Evolutionary conservation across 1,284 basidiomycete species (phyloP).

Genomic region (Pholiota adiposa): DNA sequence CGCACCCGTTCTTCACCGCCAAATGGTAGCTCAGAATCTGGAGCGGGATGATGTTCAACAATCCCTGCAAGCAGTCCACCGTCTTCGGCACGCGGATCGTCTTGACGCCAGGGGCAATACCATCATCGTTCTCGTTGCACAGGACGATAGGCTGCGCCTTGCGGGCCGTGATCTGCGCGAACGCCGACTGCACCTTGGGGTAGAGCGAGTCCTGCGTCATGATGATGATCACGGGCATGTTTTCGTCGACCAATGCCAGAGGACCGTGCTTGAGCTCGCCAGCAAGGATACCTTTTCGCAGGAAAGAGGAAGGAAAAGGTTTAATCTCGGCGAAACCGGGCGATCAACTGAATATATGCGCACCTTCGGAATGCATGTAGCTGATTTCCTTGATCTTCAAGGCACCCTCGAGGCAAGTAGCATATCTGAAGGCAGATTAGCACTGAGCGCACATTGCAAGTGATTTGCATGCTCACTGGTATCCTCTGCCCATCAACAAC

Average conservation of each 20-base stretch:
- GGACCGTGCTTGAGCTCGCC: constrained; percentile 99
- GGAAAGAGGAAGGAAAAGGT: constrained; percentile 52
- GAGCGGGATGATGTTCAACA: constrained; percentile 96
- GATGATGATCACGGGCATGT: constrained; percentile 98
- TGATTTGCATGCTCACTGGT: constrained; percentile 70
- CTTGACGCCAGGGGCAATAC: constrained; percentile 76
- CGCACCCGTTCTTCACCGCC: constrained; percentile 93
- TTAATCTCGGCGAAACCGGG: constrained; percentile 35
- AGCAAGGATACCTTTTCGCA: constrained; percentile 81
- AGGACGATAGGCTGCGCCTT: constrained; percentile 96
- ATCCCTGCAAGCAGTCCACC: constrained; percentile 93
- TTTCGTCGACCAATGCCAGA: constrained; percentile 96
- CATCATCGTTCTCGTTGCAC: constrained; percentile 93
- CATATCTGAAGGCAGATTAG: constrained; percentile 55
- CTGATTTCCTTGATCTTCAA: constrained; percentile 99
- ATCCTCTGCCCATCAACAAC: constrained; percentile 97
- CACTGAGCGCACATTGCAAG: background rate
- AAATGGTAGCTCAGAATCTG: constrained; percentile 98
- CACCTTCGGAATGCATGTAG: constrained; percentile 91
- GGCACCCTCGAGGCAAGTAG: constrained; percentile 97
- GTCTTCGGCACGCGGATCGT: constrained; percentile 94
- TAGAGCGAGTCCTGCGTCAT: constrained; percentile 99
- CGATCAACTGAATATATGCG: constrained; percentile 12
- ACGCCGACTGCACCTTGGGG: constrained; percentile 97
- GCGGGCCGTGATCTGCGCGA: constrained; percentile 95